Percentiles rank a stretch among this genome's conserved stretches.
phyloP scores from a whole-genome alignment of 805 yeast genomes.

The Monosporozyma siamensis region DNA sequence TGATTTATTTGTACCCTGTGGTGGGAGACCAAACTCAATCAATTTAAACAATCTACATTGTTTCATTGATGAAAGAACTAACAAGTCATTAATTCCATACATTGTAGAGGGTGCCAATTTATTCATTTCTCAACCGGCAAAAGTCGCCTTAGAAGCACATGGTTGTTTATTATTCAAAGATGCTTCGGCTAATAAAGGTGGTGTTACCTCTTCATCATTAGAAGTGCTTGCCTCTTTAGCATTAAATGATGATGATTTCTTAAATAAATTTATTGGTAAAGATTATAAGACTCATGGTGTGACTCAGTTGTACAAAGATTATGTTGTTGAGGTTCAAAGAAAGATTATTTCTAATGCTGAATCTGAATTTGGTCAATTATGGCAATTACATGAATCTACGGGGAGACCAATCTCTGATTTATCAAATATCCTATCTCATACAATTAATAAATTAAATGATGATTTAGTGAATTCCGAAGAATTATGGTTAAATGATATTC shows the following conservation, averaged over 20 bases:
- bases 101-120: constrained; percentile 97
- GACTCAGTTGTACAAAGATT: constrained; percentile 55
- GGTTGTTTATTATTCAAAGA: constrained; percentile 87
- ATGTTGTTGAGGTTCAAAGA: constrained; percentile 75
- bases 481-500: constrained; percentile 73
- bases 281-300: not conserved
- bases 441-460: constrained; percentile 78
- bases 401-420: constrained; percentile 55
- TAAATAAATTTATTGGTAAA: constrained; percentile 53
- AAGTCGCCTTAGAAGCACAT: constrained; percentile 72
- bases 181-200: constrained; percentile 96
- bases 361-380: constrained; percentile 76
- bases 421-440: constrained; percentile 73
- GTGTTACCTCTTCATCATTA: constrained; percentile 92
- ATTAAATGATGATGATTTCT: constrained; percentile 76
- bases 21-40: constrained; percentile 96
- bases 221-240: constrained; percentile 93
- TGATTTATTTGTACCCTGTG: constrained; percentile 93
- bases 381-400: constrained; percentile 62
- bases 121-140: constrained; percentile 91
- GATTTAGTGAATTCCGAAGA: constrained; percentile 74
- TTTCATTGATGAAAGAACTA: constrained; percentile 66
- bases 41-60: constrained; percentile 71
- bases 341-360: constrained; percentile 71
- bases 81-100: constrained; percentile 69